Evolutionary conservation across 331 rosid genomes (phyloP).

Genomic region (Telfairia occidentalis): DNA sequence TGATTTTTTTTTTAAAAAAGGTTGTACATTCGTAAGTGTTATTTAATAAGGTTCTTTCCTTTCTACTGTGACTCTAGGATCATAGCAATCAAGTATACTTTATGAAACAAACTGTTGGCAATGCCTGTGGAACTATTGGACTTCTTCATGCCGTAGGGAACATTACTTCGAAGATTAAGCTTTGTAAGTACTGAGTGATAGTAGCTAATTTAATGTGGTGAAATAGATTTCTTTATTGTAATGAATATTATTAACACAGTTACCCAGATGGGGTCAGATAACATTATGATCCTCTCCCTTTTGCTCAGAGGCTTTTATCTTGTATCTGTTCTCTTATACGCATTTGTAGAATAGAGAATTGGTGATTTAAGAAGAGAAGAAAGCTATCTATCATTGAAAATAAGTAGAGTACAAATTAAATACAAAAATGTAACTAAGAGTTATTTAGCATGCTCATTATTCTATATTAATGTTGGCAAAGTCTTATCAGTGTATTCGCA

Average conservation of each 20-base stretch:
- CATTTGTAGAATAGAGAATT: neutral
- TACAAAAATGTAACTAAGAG: neutral
- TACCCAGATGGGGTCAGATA: neutral
- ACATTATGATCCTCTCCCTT: neutral
- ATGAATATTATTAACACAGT: neutral
- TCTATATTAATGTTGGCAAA: neutral
- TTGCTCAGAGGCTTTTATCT: neutral
- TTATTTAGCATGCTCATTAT: neutral
- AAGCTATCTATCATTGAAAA: neutral
- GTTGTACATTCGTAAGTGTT: neutral
- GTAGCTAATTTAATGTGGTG: neutral
- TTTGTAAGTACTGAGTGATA: slow-evolving; percentile 33
- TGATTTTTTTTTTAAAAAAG: neutral
- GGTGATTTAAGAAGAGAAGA: neutral
- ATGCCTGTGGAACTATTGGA: slow-evolving; percentile 95
- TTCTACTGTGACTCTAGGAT: slow-evolving; percentile 36
- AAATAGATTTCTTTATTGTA: neutral
- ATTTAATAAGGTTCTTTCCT: neutral
- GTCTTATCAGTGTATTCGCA: neutral
- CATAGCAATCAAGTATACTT: slow-evolving; percentile 46
- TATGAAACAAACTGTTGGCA: slow-evolving; percentile 86
- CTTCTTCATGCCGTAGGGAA: slow-evolving; percentile 93
- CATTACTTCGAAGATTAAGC: slow-evolving; percentile 55
- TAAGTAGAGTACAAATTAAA: neutral
- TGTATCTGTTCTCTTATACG: neutral